A percentile compares a stretch with the other conserved stretches of the same genome.
phyloP scores from a whole-genome alignment of 768 basidiomycete genomes.

The Hemileccinum rubropunctum region DNA sequence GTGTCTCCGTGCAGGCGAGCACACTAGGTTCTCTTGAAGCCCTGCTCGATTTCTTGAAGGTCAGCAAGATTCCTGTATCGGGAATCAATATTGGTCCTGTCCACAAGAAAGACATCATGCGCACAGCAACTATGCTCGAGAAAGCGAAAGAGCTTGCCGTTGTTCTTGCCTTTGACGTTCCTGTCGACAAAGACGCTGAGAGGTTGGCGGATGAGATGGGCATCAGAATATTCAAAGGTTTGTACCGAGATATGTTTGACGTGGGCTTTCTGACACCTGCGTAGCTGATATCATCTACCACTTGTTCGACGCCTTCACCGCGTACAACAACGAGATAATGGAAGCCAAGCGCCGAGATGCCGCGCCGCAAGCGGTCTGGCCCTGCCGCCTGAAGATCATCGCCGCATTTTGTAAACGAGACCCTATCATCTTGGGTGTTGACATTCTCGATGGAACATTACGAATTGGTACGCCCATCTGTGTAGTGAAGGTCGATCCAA shows the following conservation, averaged over 20 bases:
- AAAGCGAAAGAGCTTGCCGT: conserved; percentile 93
- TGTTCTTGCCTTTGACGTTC: conserved; percentile 95
- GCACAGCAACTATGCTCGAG: conserved; percentile 90
- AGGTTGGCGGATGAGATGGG: conserved; percentile 91
- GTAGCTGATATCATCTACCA: conserved; percentile 98
- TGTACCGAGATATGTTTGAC: neutral
- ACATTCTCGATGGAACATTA: conserved; percentile 90
- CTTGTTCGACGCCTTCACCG: conserved; percentile 93
- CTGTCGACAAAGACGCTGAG: conserved; percentile 92
- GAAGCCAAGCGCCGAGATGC: conserved; percentile 93
- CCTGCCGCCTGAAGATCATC: conserved; percentile 88
- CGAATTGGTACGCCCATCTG: conserved; percentile 93
- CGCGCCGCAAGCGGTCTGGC: conserved; percentile 95
- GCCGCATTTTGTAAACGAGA: conserved; percentile 96
- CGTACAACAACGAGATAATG: conserved; percentile 86
- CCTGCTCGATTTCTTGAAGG: conserved; percentile 90
- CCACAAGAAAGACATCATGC: conserved; percentile 93
- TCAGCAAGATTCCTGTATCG: conserved; percentile 95
- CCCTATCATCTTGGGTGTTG: conserved; percentile 95
- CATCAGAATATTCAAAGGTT: conserved; percentile 91
- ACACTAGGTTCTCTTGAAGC: conserved; percentile 98
- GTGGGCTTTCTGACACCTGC: neutral
- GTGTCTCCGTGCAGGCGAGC: conserved; percentile 96
- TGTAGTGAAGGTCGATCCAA: conserved; percentile 89
- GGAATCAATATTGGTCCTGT: conserved; percentile 98